Evolutionary conservation across 2,329 filamentous ascomycete genomes (phyloP).

Genomic region (Zelopaecilomyces penicillatus): DNA sequence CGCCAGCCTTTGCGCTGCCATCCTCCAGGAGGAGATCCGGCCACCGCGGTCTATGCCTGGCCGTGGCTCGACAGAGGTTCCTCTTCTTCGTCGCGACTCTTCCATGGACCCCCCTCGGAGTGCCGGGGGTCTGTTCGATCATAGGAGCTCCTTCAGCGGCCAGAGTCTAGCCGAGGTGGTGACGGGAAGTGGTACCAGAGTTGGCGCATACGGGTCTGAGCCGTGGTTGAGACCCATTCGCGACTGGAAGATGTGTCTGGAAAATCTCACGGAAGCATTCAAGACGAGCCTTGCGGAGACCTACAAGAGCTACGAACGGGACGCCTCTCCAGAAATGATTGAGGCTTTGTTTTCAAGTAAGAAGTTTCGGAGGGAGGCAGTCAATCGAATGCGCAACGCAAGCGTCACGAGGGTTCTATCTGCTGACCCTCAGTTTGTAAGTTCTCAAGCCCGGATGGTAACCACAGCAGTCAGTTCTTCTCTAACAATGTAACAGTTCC

Average conservation of each 20-base stretch:
- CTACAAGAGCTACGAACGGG: slow-evolving; percentile 37
- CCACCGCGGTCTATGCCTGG: slow-evolving; percentile 14
- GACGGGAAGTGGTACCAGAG: slow-evolving; percentile 16
- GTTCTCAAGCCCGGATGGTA: slow-evolving; percentile 8
- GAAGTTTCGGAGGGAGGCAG: slow-evolving; percentile 31
- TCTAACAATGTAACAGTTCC: slow-evolving; percentile 22
- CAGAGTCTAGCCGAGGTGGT: slow-evolving; percentile 26
- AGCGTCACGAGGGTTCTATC: slow-evolving; percentile 35
- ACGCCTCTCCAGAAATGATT: slow-evolving; percentile 34
- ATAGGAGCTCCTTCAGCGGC: slow-evolving; percentile 30
- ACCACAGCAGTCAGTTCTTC: neutral
- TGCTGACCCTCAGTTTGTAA: slow-evolving; percentile 34
- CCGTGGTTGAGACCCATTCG: slow-evolving; percentile 30
- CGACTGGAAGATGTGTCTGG: slow-evolving; percentile 37
- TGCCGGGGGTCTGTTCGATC: slow-evolving; percentile 21
- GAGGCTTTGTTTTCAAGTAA: slow-evolving; percentile 35
- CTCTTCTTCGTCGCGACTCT: slow-evolving; percentile 19
- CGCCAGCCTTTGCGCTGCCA: slow-evolving; percentile 29
- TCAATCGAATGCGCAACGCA: slow-evolving; percentile 38
- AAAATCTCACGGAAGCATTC: slow-evolving; percentile 33
- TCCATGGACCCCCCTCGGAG: slow-evolving; percentile 24
- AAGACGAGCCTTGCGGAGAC: slow-evolving; percentile 33
- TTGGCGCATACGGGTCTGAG: slow-evolving; percentile 18
- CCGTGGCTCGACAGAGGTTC: slow-evolving; percentile 13
- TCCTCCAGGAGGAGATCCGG: slow-evolving; percentile 33